Conservation (phyloP, 2,329 filamentous ascomycete species). For the Verruconis gallopava region DNA sequence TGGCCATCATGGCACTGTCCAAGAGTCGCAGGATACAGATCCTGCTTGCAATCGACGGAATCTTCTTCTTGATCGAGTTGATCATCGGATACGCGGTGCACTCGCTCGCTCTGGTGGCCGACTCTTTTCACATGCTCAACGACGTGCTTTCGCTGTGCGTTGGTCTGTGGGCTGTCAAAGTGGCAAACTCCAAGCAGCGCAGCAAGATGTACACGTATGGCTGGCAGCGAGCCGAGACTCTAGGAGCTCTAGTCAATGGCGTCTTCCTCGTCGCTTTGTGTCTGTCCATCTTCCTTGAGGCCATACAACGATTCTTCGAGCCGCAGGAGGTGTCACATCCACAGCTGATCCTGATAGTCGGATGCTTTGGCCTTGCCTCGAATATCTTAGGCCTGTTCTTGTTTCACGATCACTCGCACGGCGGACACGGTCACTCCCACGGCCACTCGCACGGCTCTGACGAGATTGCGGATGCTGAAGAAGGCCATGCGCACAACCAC, state of each 20-base stretch:
- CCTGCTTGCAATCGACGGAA: slow-evolving; percentile 78
- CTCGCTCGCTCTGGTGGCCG: slow-evolving; percentile 85
- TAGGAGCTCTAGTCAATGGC: slow-evolving; percentile 92
- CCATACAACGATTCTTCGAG: slow-evolving; percentile 81
- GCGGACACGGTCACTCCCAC: slow-evolving; percentile 37
- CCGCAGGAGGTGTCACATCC: slow-evolving; percentile 79
- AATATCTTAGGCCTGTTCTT: slow-evolving; percentile 83
- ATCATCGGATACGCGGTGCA: slow-evolving; percentile 72
- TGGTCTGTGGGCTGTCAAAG: slow-evolving; percentile 87
- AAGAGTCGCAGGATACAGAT: slow-evolving; percentile 87
- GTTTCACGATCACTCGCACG: slow-evolving; percentile 83
- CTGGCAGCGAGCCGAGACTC: slow-evolving; percentile 95
- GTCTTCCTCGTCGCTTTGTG: slow-evolving; percentile 95
- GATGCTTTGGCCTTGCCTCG: slow-evolving; percentile 70
- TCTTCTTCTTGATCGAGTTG: slow-evolving; percentile 85
- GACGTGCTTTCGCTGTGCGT: slow-evolving; percentile 91
- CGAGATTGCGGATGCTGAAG: slow-evolving; percentile 32
- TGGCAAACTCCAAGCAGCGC: slow-evolving; percentile 63
- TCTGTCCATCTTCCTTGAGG: slow-evolving; percentile 91
- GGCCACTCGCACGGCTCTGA: slow-evolving; percentile 17
- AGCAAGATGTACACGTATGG: slow-evolving; percentile 94
- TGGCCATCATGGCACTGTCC: slow-evolving; percentile 67
- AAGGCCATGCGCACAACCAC: slow-evolving; percentile 43
- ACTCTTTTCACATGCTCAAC: slow-evolving; percentile 99
- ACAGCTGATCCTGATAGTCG: slow-evolving; percentile 77